These are phyloP conservation scores for Fusarium coicis DNA, from an alignment of 2,329 filamentous ascomycete species.

Conservation along the genomic window DNA sequence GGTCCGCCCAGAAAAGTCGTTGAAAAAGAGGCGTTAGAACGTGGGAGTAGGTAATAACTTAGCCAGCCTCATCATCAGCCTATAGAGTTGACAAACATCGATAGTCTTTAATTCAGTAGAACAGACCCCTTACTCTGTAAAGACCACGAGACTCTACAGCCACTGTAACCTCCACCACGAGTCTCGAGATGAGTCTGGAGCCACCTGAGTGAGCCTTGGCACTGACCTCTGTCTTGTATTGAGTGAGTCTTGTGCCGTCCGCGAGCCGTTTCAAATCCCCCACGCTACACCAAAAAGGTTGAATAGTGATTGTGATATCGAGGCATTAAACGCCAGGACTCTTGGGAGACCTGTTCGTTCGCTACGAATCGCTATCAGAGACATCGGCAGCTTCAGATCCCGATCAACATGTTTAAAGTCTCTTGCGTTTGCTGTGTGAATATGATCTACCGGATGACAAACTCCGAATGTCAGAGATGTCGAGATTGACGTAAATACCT, in stretches of 20 bases:
- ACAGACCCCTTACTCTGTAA: neutral
- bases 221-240: slow-evolving; percentile 6
- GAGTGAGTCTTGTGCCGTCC: slow-evolving; percentile 9
- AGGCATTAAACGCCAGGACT: slow-evolving; percentile 7
- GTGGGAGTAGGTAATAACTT: neutral
- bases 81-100: slow-evolving; percentile 3
- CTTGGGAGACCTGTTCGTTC: neutral
- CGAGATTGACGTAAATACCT: neutral
- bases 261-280: slow-evolving; percentile 30
- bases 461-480: neutral
- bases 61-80: neutral
- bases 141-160: neutral
- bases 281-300: slow-evolving; percentile 6
- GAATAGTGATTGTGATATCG: neutral
- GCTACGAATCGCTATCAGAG: neutral
- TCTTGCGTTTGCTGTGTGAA: slow-evolving; percentile 12
- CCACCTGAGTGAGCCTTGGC: slow-evolving; percentile 33
- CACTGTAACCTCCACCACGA: slow-evolving; percentile 19
- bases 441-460: slow-evolving; percentile 24
- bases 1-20: slow-evolving; percentile 15
- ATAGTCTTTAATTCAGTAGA: neutral
- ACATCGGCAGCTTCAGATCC: slow-evolving; percentile 28
- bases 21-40: slow-evolving; percentile 30
- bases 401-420: slow-evolving; percentile 15
- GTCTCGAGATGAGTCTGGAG: slow-evolving; percentile 15